Conservation (phyloP, 495 filamentous ascomycete species). For the Aspergillus leporis region DNA sequence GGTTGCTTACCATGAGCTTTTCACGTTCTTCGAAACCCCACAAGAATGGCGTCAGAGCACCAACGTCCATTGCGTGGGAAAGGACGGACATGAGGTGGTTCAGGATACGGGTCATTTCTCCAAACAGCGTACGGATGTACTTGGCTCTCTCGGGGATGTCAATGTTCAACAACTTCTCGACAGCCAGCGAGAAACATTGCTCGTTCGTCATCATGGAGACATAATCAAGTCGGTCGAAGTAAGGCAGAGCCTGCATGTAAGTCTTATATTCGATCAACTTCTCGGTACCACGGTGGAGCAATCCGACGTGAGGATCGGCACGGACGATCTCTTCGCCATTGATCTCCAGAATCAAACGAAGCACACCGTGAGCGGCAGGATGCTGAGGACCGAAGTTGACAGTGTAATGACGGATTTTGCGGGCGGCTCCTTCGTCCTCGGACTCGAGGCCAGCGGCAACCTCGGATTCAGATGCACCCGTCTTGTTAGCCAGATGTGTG, state of each 20-base stretch:
- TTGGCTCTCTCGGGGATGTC: conserved; percentile 96
- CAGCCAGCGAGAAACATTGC: conserved; percentile 92
- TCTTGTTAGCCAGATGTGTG: conserved; percentile 50
- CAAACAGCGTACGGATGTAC: conserved; percentile 95
- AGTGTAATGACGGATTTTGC: conserved; percentile 98
- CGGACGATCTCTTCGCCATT: conserved; percentile 98
- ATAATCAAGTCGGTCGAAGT: conserved; percentile 98
- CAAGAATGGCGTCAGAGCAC: conserved; percentile 95
- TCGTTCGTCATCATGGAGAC: conserved; percentile 99
- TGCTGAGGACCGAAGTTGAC: conserved; percentile 99
- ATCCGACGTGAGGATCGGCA: conserved; percentile 93
- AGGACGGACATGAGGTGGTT: conserved; percentile 99
- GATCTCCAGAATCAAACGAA: conserved; percentile 95
- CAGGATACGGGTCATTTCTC: conserved; percentile 89
- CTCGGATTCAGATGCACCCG: conserved; percentile 41
- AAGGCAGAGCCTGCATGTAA: conserved; percentile 96
- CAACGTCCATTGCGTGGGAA: conserved; percentile 99
- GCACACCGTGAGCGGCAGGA: conserved; percentile 96
- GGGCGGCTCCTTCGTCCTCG: conserved; percentile 56
- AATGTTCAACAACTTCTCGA: conserved; percentile 97
- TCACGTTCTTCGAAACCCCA: conserved; percentile 99
- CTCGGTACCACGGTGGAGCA: conserved; percentile 96
- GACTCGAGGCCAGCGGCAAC: conserved; percentile 48
- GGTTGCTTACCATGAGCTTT: conserved; percentile 87
- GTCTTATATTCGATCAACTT: conserved; percentile 99